Percentiles rank a stretch among this genome's conserved stretches.
phyloP scores from a whole-genome alignment of 495 filamentous ascomycete genomes.

The Hypoxylon lenormandii region DNA sequence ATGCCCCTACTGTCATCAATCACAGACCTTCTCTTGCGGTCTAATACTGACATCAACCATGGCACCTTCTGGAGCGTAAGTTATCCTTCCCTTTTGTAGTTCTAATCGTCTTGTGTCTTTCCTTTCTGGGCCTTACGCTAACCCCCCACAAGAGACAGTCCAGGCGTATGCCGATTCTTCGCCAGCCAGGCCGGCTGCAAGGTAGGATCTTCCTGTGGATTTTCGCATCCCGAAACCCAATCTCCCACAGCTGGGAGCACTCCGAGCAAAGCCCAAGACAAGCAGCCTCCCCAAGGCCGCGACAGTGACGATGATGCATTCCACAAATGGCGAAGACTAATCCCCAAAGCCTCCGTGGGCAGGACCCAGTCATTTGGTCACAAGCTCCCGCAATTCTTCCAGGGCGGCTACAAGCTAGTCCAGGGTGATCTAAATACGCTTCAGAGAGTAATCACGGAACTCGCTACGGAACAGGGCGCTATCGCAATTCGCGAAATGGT shows the following conservation, averaged over 20 bases:
- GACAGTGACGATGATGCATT: background rate
- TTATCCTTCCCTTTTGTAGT: no score
- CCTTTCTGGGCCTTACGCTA: no score
- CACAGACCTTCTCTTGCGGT: no score
- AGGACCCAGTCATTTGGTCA: background rate
- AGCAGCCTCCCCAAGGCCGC: background rate
- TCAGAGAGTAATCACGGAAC: constrained; percentile 20
- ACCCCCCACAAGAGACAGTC: no score
- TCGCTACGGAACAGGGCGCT: constrained; percentile 23
- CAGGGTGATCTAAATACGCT: constrained; percentile 14
- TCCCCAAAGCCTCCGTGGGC: background rate
- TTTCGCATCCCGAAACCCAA: no score
- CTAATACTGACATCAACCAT: no score
- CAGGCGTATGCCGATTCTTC: no score
- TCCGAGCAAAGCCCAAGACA: background rate
- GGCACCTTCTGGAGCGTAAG: no score
- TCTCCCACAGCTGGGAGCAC: background rate
- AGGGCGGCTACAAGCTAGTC: constrained; percentile 21
- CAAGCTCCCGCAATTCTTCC: constrained; percentile 28
- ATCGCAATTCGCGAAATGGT: constrained; percentile 25
- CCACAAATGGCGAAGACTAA: constrained; percentile 16
- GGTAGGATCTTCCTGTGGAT: no score
- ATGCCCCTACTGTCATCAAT: no score
- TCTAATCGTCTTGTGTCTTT: no score
- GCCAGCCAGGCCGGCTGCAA: no score